phyloP scores from a whole-genome alignment of 371 early-diverging fungal species.

The Lichtheimia corymbifera region DNA sequence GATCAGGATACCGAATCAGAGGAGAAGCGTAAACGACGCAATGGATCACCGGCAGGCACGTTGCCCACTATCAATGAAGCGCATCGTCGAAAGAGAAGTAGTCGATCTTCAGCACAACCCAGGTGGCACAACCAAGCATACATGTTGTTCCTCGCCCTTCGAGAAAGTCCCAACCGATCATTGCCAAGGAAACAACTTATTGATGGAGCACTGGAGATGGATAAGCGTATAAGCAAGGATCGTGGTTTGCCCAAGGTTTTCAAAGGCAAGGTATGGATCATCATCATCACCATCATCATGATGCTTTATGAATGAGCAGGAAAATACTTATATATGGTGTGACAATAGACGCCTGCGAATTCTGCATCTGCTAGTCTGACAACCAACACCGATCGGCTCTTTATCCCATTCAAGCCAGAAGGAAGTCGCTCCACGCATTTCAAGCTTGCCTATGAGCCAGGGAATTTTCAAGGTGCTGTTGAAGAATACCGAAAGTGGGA shows the following conservation, averaged over 20 bases:
- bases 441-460: constrained; percentile 74
- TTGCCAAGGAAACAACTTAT: constrained; percentile 74
- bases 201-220: constrained; percentile 69
- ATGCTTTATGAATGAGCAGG: background rate
- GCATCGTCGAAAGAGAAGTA: constrained; percentile 16
- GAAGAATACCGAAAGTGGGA: constrained; percentile 76
- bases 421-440: constrained; percentile 75
- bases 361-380: constrained; percentile 81
- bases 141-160: constrained; percentile 76
- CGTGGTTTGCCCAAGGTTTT: constrained; percentile 75
- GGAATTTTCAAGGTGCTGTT: constrained; percentile 73
- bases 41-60: constrained; percentile 7
- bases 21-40: constrained; percentile 5
- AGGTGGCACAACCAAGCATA: constrained; percentile 89
- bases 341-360: constrained; percentile 75
- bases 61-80: constrained; percentile 13
- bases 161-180: constrained; percentile 65
- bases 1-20: constrained; percentile 11
- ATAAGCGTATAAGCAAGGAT: constrained; percentile 70
- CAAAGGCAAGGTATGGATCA: constrained; percentile 70
- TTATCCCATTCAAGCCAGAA: constrained; percentile 69
- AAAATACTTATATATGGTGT: background rate
- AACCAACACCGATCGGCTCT: constrained; percentile 78
- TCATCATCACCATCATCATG: too few species aligned
- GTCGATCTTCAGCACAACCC: constrained; percentile 42